phyloP scores from a whole-genome alignment of 169 alveolate species.

The Plasmodium falciparum region DNA sequence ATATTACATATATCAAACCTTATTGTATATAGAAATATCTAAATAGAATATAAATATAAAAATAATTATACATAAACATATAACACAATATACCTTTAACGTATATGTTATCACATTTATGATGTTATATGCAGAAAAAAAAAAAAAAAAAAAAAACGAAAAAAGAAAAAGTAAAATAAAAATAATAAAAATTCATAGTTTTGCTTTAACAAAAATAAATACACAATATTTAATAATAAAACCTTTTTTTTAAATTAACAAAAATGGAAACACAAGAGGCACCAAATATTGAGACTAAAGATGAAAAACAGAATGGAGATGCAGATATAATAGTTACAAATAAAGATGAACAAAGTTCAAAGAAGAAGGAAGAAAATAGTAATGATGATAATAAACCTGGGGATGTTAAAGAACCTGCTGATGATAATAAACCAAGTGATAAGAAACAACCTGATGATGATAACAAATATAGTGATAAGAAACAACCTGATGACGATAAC shows the following conservation, averaged over 20 bases:
- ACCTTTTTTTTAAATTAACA: neutral
- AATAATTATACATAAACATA: no score
- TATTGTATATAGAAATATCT: no score
- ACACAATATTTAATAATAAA: neutral
- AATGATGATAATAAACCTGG: neutral
- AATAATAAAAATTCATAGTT: no score
- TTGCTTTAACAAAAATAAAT: no score
- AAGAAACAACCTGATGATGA: neutral
- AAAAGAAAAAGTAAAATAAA: no score
- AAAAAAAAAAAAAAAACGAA: no score
- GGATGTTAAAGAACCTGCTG: neutral
- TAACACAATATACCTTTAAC: no score
- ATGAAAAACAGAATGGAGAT: no score
- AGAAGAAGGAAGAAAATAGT: slow-evolving; percentile 1
- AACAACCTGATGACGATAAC: neutral
- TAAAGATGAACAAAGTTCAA: neutral
- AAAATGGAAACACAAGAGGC: slow-evolving; percentile 12
- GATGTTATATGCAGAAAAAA: no score
- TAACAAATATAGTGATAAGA: neutral
- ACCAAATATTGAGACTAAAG: neutral
- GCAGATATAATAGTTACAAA: neutral
- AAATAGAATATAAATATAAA: no score
- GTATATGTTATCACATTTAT: no score
- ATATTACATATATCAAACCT: no score
- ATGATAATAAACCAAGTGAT: neutral